Evolutionary conservation across 257 asterid species (phyloP).

Genomic region (Fraxinus cuspidata): DNA sequence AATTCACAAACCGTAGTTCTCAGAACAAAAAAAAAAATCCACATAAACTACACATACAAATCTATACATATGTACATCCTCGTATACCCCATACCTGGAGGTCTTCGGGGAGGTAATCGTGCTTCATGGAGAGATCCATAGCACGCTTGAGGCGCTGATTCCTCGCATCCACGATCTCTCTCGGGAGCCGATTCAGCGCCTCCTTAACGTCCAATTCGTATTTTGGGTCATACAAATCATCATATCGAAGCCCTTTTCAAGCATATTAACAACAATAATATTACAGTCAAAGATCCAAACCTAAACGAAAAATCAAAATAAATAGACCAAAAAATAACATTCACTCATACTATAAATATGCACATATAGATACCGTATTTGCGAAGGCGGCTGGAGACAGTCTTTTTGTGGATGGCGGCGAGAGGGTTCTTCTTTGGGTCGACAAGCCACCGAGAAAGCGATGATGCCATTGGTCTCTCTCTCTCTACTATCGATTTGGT

Average conservation of each 20-base stretch:
- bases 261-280: not conserved
- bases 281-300: not conserved
- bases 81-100: conserved; percentile 50
- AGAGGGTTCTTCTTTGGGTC: conserved; percentile 79
- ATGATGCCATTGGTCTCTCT: conserved; percentile 39
- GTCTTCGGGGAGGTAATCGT: conserved; percentile 61
- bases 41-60: no score
- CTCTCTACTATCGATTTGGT: no score
- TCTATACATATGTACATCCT: no score
- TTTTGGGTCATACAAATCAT: conserved; percentile 81
- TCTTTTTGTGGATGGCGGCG: conserved; percentile 69
- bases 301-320: not conserved
- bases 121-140: conserved; percentile 92
- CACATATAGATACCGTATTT: conserved; percentile 45
- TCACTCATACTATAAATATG: not conserved
- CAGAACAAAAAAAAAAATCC: no score
- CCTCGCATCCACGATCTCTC: conserved; percentile 80
- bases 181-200: conserved; percentile 85
- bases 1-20: no score
- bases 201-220: conserved; percentile 83
- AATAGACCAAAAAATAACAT: no score
- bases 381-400: conserved; percentile 57
- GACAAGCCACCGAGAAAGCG: conserved; percentile 55
- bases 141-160: conserved; percentile 84
- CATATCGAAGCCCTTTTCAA: conserved; percentile 68